phyloP scores from a whole-genome alignment of 441 rosid genomes.

The Populus trichocarpa region DNA sequence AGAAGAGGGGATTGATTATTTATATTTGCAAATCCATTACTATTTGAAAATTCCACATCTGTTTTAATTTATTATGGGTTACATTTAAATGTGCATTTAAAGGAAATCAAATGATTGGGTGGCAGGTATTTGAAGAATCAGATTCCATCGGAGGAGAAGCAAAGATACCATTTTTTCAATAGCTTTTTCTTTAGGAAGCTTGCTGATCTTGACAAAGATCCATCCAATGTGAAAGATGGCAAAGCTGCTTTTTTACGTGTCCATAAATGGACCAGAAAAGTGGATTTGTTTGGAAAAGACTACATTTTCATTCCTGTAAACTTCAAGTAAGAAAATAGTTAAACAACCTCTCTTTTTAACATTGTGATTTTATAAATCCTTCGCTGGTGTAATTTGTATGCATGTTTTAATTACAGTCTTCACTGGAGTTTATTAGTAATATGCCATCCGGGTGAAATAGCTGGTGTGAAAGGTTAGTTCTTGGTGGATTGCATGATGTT shows the following conservation, averaged over 20 bases:
- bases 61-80: not conserved
- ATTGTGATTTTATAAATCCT: conserved; percentile 1
- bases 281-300: conserved; percentile 84
- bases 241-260: conserved; percentile 87
- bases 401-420: conserved; percentile 43
- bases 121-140: conserved; percentile 71
- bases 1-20: not conserved
- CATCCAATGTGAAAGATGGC: conserved; percentile 64
- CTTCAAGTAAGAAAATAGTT: conserved; percentile 55
- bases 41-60: conserved; percentile 7
- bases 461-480: conserved; percentile 43
- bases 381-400: conserved; percentile 24
- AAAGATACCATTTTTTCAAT: conserved; percentile 82
- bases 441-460: conserved; percentile 82
- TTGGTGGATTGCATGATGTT: conserved; percentile 10
- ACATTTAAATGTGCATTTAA: not conserved
- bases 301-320: conserved; percentile 93
- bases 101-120: conserved; percentile 7
- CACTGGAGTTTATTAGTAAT: conserved; percentile 90
- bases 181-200: conserved; percentile 97
- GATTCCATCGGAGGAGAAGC: conserved; percentile 53
- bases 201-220: conserved; percentile 85
- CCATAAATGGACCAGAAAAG: conserved; percentile 92
- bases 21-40: not conserved
- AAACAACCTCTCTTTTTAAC: not conserved